A percentile compares a stretch with the other conserved stretches of the same genome.
phyloP scores from a whole-genome alignment of 768 basidiomycete species.

The Boletus rubescentipes region DNA sequence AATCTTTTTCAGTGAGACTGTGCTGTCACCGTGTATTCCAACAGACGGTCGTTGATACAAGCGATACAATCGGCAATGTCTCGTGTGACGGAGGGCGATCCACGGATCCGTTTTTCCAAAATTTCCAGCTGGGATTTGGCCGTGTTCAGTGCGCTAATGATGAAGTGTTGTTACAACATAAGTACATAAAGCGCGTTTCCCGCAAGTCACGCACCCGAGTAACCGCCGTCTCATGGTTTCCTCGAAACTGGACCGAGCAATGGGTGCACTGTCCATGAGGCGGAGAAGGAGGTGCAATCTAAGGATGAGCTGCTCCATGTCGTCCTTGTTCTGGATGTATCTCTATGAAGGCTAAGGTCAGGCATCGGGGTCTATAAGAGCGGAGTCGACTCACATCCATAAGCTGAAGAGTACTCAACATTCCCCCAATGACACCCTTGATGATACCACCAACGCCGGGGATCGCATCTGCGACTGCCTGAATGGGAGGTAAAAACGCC shows the following conservation, averaged over 20 bases:
- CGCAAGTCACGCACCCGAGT: neutral
- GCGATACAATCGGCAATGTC: neutral
- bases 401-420: neutral
- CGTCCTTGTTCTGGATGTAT: constrained; percentile 6
- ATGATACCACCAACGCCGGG: constrained; percentile 1
- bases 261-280: neutral
- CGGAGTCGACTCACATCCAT: constrained; percentile 1
- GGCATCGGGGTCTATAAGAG: neutral
- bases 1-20: neutral
- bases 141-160: neutral
- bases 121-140: neutral
- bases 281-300: neutral
- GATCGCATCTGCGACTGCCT: neutral
- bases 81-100: neutral
- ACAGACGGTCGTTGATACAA: neutral
- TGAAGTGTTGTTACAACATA: neutral
- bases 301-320: neutral
- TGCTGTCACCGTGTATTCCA: constrained; percentile 10
- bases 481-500: constrained; percentile 1
- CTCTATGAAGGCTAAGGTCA: neutral
- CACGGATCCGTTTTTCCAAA: neutral
- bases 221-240: neutral
- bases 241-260: neutral
- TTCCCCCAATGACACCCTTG: neutral
- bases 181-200: no score